These are phyloP conservation scores for Eucalyptus sideroxylon DNA, from an alignment of 345 rosid species.

Conservation along the genomic window DNA sequence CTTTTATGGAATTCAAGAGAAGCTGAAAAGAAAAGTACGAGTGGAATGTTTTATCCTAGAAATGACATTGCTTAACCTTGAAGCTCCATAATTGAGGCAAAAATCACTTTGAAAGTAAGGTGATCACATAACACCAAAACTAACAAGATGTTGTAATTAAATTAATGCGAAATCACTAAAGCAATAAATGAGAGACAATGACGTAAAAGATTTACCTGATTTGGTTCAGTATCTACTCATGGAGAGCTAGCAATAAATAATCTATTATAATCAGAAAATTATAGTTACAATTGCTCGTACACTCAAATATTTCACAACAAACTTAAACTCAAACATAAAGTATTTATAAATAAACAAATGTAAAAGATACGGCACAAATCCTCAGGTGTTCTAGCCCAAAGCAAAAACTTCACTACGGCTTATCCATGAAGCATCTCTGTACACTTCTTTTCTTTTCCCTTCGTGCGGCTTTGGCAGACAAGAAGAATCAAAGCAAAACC, in stretches of 20 bases:
- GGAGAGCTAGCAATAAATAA: accelerated
- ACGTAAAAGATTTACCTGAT: neutral
- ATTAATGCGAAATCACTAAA: neutral
- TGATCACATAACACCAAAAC: neutral
- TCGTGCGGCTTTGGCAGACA: neutral
- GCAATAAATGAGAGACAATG: neutral
- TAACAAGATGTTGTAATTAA: neutral
- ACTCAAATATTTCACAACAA: neutral
- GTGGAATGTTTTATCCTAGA: neutral
- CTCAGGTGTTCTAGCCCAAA: neutral
- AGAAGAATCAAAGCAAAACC: neutral
- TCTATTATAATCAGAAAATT: neutral
- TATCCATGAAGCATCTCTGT: neutral
- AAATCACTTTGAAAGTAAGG: neutral
- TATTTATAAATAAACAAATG: neutral
- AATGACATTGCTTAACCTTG: neutral
- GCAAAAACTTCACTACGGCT: neutral
- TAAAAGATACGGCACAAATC: neutral
- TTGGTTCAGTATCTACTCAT: neutral
- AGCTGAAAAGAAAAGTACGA: neutral
- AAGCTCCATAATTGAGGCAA: neutral
- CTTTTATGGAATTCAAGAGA: neutral
- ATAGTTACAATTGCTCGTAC: neutral
- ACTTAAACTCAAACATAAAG: neutral
- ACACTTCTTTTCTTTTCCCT: neutral